Conservation (phyloP, 768 basidiomycete genomes). For the Leccinum olivaceopallidum region DNA sequence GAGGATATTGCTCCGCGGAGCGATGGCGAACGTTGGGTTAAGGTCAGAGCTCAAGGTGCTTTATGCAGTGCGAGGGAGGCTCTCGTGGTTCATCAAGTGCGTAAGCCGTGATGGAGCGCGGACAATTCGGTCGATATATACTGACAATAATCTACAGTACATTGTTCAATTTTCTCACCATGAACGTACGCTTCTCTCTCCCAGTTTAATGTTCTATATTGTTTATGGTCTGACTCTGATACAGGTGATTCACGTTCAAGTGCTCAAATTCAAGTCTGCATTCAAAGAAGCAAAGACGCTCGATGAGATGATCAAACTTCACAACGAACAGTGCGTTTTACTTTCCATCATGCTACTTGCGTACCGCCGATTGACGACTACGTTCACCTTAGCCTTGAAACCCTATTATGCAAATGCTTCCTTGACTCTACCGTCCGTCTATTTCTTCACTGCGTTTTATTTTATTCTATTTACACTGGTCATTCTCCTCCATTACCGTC, state of each 20-base stretch:
- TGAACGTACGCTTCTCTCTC: slow-evolving; percentile 50
- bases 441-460: neutral
- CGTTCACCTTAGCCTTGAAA: slow-evolving; percentile 49
- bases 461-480: neutral
- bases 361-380: neutral
- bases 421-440: slow-evolving; percentile 56
- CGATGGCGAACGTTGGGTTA: slow-evolving; percentile 33
- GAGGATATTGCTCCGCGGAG: slow-evolving; percentile 64
- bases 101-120: slow-evolving; percentile 28
- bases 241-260: slow-evolving; percentile 70
- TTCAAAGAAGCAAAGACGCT: slow-evolving; percentile 59
- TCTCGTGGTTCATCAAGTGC: slow-evolving; percentile 87
- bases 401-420: slow-evolving; percentile 61
- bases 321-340: slow-evolving; percentile 64
- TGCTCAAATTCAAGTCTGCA: slow-evolving; percentile 56
- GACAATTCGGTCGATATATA: neutral
- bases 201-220: neutral
- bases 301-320: slow-evolving; percentile 73
- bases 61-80: slow-evolving; percentile 71
- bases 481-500: neutral
- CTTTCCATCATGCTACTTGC: neutral
- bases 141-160: slow-evolving; percentile 42
- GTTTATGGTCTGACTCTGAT: neutral
- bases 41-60: slow-evolving; percentile 62
- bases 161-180: slow-evolving; percentile 69